Conservation (phyloP, 2,329 filamentous ascomycete genomes). For the Rhynchosporium secalis region DNA sequence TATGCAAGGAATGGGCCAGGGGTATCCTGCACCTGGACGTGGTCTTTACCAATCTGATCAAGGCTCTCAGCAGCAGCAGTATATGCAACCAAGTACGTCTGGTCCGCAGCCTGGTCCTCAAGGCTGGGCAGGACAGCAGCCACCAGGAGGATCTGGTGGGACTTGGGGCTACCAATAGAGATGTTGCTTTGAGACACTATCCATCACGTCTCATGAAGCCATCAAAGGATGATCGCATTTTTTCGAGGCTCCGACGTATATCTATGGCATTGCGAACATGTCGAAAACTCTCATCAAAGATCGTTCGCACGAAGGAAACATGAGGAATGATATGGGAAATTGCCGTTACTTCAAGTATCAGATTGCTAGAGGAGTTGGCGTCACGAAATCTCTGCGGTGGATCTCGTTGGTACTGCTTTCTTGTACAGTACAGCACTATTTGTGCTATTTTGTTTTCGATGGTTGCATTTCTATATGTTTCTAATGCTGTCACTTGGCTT, state of each 20-base stretch:
- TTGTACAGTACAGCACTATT: constrained; percentile 35
- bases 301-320: background rate
- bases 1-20: constrained; percentile 61
- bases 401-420: constrained; percentile 29
- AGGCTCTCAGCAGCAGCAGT: constrained; percentile 56
- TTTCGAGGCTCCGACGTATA: constrained; percentile 24
- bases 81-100: constrained; percentile 62
- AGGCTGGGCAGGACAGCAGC: constrained; percentile 40
- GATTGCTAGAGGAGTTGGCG: constrained; percentile 37
- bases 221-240: constrained; percentile 28
- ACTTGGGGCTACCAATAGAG: constrained; percentile 35
- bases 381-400: constrained; percentile 25
- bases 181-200: background rate
- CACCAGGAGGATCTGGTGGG: constrained; percentile 30
- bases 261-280: constrained; percentile 22
- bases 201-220: constrained; percentile 18
- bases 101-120: constrained; percentile 37
- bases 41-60: constrained; percentile 63
- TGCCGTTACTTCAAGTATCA: constrained; percentile 28
- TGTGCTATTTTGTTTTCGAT: background rate
- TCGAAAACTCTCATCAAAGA: constrained; percentile 11
- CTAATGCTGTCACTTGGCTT: constrained; percentile 23
- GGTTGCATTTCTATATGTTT: constrained; percentile 21
- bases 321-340: constrained; percentile 27
- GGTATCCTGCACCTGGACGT: constrained; percentile 55